Conservation (phyloP, 179 eudicot genomes). For the Beta macrorhiza region DNA sequence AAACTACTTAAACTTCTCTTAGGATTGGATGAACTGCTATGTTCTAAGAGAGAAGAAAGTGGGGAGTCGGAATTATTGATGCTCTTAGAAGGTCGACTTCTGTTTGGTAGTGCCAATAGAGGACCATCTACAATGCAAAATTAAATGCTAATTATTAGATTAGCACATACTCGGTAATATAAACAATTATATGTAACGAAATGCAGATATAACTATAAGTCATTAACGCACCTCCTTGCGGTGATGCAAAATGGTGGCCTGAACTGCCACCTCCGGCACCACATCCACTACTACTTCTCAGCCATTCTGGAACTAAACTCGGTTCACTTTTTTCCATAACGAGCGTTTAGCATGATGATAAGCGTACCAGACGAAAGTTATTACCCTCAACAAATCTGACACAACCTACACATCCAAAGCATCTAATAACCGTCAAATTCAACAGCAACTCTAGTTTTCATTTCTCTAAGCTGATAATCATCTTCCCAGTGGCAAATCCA, state of each 20-base stretch:
- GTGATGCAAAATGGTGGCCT: slow-evolving; percentile 50
- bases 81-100: slow-evolving; percentile 42
- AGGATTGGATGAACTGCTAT: slow-evolving; percentile 50
- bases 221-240: slow-evolving; percentile 45
- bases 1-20: slow-evolving; percentile 59
- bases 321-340: slow-evolving; percentile 87
- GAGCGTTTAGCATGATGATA: slow-evolving; percentile 46
- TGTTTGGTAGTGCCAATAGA: slow-evolving; percentile 30
- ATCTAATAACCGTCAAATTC: no score
- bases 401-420: no score
- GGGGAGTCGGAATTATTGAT: slow-evolving; percentile 35
- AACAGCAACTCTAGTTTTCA: no score
- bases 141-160: slow-evolving; percentile 6
- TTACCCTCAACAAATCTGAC: no score
- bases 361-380: not conserved
- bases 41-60: slow-evolving; percentile 48
- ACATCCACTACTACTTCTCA: slow-evolving; percentile 40
- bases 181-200: not conserved
- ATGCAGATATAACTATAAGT: not conserved
- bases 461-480: no score
- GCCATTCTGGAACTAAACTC: slow-evolving; percentile 81
- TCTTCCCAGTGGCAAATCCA: no score
- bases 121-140: slow-evolving; percentile 34
- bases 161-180: slow-evolving; percentile 9
- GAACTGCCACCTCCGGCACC: slow-evolving; percentile 46